These are phyloP conservation scores for Picea abies DNA, from an alignment of 83 land plant species.

Conservation along the genomic window DNA sequence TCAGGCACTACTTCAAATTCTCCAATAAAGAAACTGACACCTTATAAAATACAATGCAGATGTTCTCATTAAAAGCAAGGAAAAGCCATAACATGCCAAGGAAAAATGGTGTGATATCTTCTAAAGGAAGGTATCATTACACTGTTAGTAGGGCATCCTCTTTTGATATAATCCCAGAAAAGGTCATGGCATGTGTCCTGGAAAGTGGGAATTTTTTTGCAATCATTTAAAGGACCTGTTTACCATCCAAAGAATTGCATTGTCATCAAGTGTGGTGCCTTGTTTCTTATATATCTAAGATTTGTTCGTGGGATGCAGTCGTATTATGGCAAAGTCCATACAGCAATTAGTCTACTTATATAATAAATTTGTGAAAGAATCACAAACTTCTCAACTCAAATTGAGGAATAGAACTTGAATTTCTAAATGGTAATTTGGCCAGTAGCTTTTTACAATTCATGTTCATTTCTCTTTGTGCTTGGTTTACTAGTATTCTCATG, in stretches of 20 bases:
- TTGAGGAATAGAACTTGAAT: neutral
- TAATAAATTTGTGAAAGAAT: neutral
- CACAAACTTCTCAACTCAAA: neutral
- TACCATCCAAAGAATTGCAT: neutral
- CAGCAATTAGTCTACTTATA: neutral
- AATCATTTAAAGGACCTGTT: neutral
- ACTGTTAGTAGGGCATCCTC: no score
- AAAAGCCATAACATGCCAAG: no score
- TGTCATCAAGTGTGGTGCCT: neutral
- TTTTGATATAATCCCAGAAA: no score
- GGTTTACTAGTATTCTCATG: constrained; percentile 9
- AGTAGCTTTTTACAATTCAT: neutral
- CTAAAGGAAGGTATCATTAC: no score
- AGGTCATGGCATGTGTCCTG: no score
- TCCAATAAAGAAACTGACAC: no score
- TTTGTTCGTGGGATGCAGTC: no score
- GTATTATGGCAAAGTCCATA: neutral
- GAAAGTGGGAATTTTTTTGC: no score
- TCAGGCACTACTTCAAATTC: no score
- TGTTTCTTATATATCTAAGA: neutral
- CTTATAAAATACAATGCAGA: no score
- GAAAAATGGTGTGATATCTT: no score
- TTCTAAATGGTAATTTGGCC: neutral
- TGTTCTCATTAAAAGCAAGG: no score
- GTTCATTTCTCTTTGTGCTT: neutral